Base-by-base conservation (phyloP, 176 grass and related monocot genomes). In the Musa beccarii region DNA sequence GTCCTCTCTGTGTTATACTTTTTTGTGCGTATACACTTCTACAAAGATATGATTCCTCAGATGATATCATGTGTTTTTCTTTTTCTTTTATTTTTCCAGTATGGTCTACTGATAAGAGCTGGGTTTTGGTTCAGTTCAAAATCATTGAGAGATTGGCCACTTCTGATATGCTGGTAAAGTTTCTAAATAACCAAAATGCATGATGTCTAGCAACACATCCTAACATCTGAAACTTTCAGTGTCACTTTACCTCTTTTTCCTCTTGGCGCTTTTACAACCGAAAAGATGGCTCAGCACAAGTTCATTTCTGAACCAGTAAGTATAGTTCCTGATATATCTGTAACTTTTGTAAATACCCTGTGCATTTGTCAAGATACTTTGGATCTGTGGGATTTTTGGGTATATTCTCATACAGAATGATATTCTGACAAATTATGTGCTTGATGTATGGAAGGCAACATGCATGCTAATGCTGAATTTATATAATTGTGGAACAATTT, bases 101-200 rank as follows among this genome's bases (percentile, higher is more conserved):
- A 98, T 83, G 95, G 95, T 19, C 55, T 98, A 64, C 69, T 98
- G 80, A 98, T 98, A 74, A 91, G 90, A 81, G 84, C 90, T 83
- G 95, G 86, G 73, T 98, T 91, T 91, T 98, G 95, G 95, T 94
- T 98, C 79, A 98, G 90, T 79, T 78, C 86, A 78, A 91, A 54
- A 83, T 98, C 90, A 4, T 51, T 98, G 80, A 63, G 84, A 72
- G 90, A 98, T 67, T 98, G 95, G 95, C 88, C 95, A 49, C 90
- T 93, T 84, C 75, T 98, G 14, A 89, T 98, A 86, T 98, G 95
- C 84, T 98, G 95, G 95, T 98, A 98, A 66, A 74, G 63, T 78
- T 59, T 69, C 74, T 64, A 2, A 28, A 62, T 61, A 20, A 16
- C 17, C 62, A 52, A 25, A 52, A 34, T 90, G 77, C 22, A 75